These are phyloP conservation scores for Udeniomyces megalosporus DNA, from an alignment of 768 basidiomycete genomes.

Conservation along the genomic window DNA sequence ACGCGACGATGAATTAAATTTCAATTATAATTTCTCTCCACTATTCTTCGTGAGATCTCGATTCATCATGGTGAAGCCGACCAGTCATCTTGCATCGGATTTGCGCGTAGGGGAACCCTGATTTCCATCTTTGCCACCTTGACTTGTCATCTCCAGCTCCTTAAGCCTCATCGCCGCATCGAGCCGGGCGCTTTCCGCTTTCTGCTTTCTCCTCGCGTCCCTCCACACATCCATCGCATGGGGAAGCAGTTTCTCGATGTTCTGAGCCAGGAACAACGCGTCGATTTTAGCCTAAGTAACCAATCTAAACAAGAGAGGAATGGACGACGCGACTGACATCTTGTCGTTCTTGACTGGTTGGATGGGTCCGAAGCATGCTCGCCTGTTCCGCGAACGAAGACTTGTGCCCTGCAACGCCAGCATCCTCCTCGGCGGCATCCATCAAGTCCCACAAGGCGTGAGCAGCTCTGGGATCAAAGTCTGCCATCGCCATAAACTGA, in stretches of 20 bases:
- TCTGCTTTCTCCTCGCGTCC: background rate
- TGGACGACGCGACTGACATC: conserved; percentile 17
- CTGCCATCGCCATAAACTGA: conserved; percentile 35
- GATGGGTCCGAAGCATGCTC: conserved; percentile 33
- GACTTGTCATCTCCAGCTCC: too few relatives aligned
- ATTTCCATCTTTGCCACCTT: too few relatives aligned
- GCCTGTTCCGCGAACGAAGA: conserved; percentile 27
- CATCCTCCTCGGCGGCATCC: conserved; percentile 32
- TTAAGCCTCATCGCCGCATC: too few relatives aligned
- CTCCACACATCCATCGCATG: background rate
- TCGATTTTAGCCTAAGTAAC: too few relatives aligned
- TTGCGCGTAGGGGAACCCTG: too few relatives aligned
- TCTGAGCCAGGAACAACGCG: background rate
- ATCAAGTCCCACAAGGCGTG: conserved; percentile 34
- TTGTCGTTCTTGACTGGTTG: conserved; percentile 31
- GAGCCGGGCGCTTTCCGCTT: too few relatives aligned
- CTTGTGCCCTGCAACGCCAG: conserved; percentile 20
- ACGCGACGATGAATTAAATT: too few relatives aligned
- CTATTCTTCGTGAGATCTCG: too few relatives aligned
- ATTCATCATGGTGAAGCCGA: too few relatives aligned
- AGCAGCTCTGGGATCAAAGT: conserved; percentile 33
- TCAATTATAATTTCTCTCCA: too few relatives aligned
- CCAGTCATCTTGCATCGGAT: too few relatives aligned
- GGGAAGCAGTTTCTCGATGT: background rate
- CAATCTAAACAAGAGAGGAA: background rate